Percentiles rank a stretch among this genome's conserved stretches.
These are phyloP conservation scores for Fusarium lyarnte DNA, from an alignment of 2,329 filamentous ascomycete genomes.

Conservation along the genomic window DNA sequence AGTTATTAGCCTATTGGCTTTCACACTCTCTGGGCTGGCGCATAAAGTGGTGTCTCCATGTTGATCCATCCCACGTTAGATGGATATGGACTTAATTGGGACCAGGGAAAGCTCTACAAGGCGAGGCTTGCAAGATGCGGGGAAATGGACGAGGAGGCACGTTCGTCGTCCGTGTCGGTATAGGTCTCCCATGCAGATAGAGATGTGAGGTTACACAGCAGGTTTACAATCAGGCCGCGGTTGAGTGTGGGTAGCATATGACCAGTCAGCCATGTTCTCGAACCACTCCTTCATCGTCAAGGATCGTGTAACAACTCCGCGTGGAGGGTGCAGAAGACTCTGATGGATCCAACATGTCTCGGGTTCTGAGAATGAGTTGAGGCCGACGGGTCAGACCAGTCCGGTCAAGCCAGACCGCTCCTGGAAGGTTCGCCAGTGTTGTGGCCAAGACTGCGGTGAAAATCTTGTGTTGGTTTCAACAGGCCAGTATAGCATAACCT, in stretches of 20 bases:
- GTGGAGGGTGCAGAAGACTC: slow-evolving; percentile 6
- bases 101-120: slow-evolving; percentile 20
- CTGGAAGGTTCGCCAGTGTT: neutral
- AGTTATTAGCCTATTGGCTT: slow-evolving; percentile 32
- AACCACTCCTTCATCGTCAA: slow-evolving; percentile 3
- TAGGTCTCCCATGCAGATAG: slow-evolving; percentile 23
- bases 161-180: slow-evolving; percentile 1
- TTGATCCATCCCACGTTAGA: slow-evolving; percentile 32
- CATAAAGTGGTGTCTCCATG: slow-evolving; percentile 23
- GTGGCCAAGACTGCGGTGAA: neutral
- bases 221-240: slow-evolving; percentile 26
- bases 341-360: slow-evolving; percentile 12
- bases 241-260: slow-evolving; percentile 33
- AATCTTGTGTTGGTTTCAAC: neutral
- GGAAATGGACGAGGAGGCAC: slow-evolving; percentile 30
- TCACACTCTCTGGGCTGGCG: slow-evolving; percentile 17
- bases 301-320: slow-evolving; percentile 24
- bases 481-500: neutral
- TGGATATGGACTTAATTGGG: slow-evolving; percentile 15
- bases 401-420: slow-evolving; percentile 11
- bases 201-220: slow-evolving; percentile 40
- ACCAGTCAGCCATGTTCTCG: slow-evolving; percentile 13
- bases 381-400: slow-evolving; percentile 8
- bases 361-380: slow-evolving; percentile 10
- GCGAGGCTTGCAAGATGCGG: slow-evolving; percentile 35